Conservation (phyloP, 75 land plant species). For the Pseudotsuga menziesii region DNA sequence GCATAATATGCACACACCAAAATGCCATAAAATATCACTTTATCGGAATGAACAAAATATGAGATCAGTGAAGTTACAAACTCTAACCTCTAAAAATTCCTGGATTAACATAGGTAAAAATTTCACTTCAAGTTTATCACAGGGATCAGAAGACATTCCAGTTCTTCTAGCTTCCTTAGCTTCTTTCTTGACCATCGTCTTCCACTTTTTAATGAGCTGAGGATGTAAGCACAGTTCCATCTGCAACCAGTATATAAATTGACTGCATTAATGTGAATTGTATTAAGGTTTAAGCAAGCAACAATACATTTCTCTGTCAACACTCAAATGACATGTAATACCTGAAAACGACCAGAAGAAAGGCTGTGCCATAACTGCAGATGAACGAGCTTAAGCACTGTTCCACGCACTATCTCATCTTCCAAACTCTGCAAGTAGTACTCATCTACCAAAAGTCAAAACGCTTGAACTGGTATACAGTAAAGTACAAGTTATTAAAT, state of each 20-base stretch:
- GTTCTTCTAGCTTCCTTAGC: constrained; percentile 47
- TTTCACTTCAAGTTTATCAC: constrained; percentile 60
- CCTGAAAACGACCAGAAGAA: constrained; percentile 91
- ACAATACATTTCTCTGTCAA: background rate
- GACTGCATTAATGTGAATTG: background rate
- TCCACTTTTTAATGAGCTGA: constrained; percentile 79
- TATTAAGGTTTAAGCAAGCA: background rate
- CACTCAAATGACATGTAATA: constrained; percentile 11
- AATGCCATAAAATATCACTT: background rate
- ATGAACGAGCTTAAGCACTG: constrained; percentile 67
- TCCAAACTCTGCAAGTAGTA: constrained; percentile 74
- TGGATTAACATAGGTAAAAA: constrained; percentile 71
- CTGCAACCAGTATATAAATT: constrained; percentile 23
- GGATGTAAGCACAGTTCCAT: constrained; percentile 85
- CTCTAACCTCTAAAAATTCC: constrained; percentile 81
- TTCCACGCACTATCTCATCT: constrained; percentile 86
- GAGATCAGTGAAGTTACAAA: background rate
- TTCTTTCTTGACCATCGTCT: constrained; percentile 62
- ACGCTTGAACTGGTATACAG: too few relatives aligned
- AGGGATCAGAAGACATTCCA: constrained; percentile 43
- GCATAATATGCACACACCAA: background rate
- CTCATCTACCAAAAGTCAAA: too few relatives aligned
- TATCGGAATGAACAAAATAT: background rate
- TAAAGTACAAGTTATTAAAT: too few relatives aligned
- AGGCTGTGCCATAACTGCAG: constrained; percentile 86